These are phyloP conservation scores for Lipomyces oligophaga DNA, from an alignment of 805 yeast genomes.

Conservation along the genomic window DNA sequence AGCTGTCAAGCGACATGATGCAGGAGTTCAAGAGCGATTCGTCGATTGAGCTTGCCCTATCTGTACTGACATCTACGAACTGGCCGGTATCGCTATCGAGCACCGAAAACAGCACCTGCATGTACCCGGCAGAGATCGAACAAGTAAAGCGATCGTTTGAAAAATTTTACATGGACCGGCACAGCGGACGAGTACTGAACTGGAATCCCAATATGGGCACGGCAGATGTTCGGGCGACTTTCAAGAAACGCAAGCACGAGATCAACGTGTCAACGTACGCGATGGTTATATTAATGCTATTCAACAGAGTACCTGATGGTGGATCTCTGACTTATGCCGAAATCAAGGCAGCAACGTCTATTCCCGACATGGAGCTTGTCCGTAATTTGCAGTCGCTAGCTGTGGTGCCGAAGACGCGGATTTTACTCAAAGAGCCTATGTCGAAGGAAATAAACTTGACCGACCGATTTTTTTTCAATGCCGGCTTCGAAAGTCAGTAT, in stretches of 20 bases:
- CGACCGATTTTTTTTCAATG: conserved; percentile 67
- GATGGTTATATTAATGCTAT: conserved; percentile 71
- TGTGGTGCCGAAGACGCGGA: conserved; percentile 73
- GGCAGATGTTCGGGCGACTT: conserved; percentile 70
- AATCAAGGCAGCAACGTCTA: conserved; percentile 60
- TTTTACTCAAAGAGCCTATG: conserved; percentile 72
- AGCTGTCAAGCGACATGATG: conserved; percentile 50
- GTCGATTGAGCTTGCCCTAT: conserved; percentile 46
- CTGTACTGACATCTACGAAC: conserved; percentile 56
- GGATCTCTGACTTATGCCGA: conserved; percentile 54
- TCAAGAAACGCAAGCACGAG: conserved; percentile 67
- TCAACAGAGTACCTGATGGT: conserved; percentile 49
- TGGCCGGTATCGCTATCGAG: conserved; percentile 60
- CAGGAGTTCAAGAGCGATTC: conserved; percentile 29
- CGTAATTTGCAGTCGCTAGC: conserved; percentile 81
- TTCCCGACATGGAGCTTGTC: conserved; percentile 68
- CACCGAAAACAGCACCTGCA: conserved; percentile 30
- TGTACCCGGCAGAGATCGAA: conserved; percentile 45
- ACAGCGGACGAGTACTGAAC: conserved; percentile 54
- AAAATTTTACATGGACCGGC: conserved; percentile 48
- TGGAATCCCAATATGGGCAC: conserved; percentile 78
- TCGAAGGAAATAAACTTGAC: conserved; percentile 59
- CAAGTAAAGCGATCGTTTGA: conserved; percentile 47
- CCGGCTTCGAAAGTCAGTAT: conserved; percentile 62
- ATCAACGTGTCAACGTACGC: conserved; percentile 77